Percentiles rank a stretch among this genome's conserved stretches.
These are phyloP conservation scores for Phialophora macrospora DNA, from an alignment of 2,329 filamentous ascomycete genomes.

Conservation along the genomic window DNA sequence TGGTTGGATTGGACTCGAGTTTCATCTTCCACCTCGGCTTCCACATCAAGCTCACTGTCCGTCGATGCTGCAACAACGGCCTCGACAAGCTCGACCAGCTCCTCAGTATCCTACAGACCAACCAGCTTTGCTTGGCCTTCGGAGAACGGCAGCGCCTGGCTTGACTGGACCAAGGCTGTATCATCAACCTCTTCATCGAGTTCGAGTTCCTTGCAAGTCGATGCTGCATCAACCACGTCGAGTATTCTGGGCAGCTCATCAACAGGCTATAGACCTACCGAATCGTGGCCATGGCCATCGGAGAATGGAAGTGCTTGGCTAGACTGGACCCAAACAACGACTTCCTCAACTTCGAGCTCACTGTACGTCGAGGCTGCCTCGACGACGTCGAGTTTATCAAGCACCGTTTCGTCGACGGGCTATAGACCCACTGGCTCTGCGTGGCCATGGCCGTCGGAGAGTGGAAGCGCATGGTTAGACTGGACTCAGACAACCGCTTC, in stretches of 20 bases:
- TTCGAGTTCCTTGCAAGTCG: neutral
- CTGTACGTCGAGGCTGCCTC: slow-evolving; percentile 6
- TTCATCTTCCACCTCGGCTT: neutral
- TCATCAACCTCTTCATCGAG: slow-evolving; percentile 3
- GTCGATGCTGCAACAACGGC: neutral
- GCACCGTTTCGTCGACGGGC: slow-evolving; percentile 5
- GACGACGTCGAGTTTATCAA: neutral
- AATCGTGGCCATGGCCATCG: slow-evolving; percentile 7
- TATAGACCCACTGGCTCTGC: slow-evolving; percentile 5
- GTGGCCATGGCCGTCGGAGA: slow-evolving; percentile 1
- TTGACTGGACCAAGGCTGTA: slow-evolving; percentile 5
- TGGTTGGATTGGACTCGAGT: slow-evolving; percentile 10
- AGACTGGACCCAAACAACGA: slow-evolving; percentile 14
- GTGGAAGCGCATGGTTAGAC: slow-evolving; percentile 3
- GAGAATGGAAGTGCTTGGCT: slow-evolving; percentile 14
- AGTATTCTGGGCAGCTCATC: neutral
- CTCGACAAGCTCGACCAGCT: neutral
- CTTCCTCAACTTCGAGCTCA: slow-evolving; percentile 9
- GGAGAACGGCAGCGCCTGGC: slow-evolving; percentile 6
- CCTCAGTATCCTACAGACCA: neutral
- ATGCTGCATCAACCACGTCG: neutral
- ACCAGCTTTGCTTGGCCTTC: slow-evolving; percentile 7
- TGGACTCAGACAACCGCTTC: slow-evolving; percentile 13
- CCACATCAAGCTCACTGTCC: neutral
- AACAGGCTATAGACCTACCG: neutral